A percentile compares a stretch with the other conserved stretches of the same genome.
phyloP scores from a whole-genome alignment of 768 basidiomycete genomes.

The Leccinum imitatum region DNA sequence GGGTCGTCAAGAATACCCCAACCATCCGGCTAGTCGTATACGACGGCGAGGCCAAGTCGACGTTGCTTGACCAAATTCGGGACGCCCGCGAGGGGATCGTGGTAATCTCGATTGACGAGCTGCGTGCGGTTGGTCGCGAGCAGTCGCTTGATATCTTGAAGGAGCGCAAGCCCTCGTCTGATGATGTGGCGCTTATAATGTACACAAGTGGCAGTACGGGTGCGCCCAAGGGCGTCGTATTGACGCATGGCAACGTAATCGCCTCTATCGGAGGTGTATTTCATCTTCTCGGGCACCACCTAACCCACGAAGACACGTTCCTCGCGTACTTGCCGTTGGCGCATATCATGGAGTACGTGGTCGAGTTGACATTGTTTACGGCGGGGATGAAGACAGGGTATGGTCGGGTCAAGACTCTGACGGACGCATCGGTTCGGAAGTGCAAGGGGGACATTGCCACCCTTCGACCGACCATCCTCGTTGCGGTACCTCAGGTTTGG shows the following conservation, averaged over 20 bases:
- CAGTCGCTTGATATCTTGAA: slow-evolving; percentile 53
- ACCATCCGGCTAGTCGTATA: slow-evolving; percentile 81
- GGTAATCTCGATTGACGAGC: slow-evolving; percentile 64
- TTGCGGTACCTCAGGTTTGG: slow-evolving; percentile 96
- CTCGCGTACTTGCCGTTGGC: slow-evolving; percentile 93
- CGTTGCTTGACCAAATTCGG: slow-evolving; percentile 59
- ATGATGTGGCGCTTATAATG: slow-evolving; percentile 69
- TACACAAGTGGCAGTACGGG: slow-evolving; percentile 92
- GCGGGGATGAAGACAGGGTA: slow-evolving; percentile 84
- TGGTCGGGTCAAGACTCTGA: slow-evolving; percentile 93
- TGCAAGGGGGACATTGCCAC: slow-evolving; percentile 84
- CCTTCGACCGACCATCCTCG: slow-evolving; percentile 86
- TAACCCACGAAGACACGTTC: slow-evolving; percentile 38
- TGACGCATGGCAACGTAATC: slow-evolving; percentile 84
- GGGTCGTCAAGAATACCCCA: slow-evolving; percentile 71
- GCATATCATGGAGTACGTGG: slow-evolving; percentile 94
- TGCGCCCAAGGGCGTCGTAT: slow-evolving; percentile 89
- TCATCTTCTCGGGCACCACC: slow-evolving; percentile 61
- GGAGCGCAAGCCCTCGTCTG: slow-evolving; percentile 45
- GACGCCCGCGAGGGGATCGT: slow-evolving; percentile 56
- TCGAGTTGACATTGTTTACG: slow-evolving; percentile 77
- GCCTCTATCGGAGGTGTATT: slow-evolving; percentile 85
- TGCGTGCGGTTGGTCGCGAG: slow-evolving; percentile 64
- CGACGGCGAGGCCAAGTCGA: slow-evolving; percentile 64
- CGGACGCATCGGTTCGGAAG: slow-evolving; percentile 88